Base-by-base conservation (phyloP, 495 filamentous ascomycete species). In the Talaromyces adpressus region DNA sequence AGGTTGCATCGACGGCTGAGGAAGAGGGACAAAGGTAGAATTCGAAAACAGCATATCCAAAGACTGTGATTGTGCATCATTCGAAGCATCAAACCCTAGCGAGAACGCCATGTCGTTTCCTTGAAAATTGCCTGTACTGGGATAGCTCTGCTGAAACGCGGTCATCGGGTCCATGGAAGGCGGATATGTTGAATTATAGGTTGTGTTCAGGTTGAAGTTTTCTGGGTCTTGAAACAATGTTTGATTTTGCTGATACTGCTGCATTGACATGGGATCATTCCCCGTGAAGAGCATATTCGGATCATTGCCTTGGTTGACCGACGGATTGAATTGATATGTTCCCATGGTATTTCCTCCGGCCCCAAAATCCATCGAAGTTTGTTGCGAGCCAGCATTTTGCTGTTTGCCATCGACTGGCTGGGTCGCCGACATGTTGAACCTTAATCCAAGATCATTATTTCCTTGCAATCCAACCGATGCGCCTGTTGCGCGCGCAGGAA, bases 1-100 rank as follows among this genome's bases (percentile, higher is more conserved):
- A 22, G 56, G 56, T 25, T 58, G 56, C 30, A 58, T 32, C 14
- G 56, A 25, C 30, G 56, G 20, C 56, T 58, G 56, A 0, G 56
- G 56, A 36, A 58, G 56, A 58, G 56, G 56, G n/a, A 58, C 56
- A 58, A 34, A 58, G 8, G 30, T 32, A 22, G 56, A 58, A 36
- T 36, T 58, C 12, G 56, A 32, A 36, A 58, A 58, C n/a, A 54
- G 6, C 25, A 58, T 36, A 36, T 58, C 56, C 30, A 58, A 22
- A 36, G 56, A 58, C 56, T 58, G 56, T 20, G 56, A 22, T 58
- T 32, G 27, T 11, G 30, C 30, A 58, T n/a, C 16, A 11, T 20
- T 25, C 30, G 56, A 16, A 20, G n/a, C 56, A 22, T 58, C 30
- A 25, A 18, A 58, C 9, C 27, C 56, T n/a, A 58, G 30, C 12